Conservation (phyloP, 495 filamentous ascomycete genomes). For the Xanthoparmelia taractica region DNA sequence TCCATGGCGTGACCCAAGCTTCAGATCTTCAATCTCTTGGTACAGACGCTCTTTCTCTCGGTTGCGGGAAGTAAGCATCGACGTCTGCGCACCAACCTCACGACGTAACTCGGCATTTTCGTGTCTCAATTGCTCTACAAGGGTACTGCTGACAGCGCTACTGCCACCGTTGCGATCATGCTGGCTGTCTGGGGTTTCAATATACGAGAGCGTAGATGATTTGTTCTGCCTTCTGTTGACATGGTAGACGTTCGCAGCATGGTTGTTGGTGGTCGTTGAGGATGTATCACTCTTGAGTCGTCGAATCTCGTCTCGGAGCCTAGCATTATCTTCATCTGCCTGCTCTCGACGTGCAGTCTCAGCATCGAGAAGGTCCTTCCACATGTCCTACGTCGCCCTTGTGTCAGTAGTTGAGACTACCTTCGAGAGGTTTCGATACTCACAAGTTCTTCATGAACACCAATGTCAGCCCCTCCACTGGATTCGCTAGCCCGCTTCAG, state of each 20-base stretch:
- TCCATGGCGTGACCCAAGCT: conserved; percentile 67
- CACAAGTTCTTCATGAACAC: conserved; percentile 69
- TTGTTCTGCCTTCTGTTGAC: conserved; percentile 51
- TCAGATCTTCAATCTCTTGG: conserved; percentile 94
- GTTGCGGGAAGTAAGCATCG: conserved; percentile 94
- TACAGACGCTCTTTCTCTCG: conserved; percentile 90
- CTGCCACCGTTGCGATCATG: conserved; percentile 46
- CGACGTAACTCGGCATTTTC: conserved; percentile 89
- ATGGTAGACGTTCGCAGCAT: conserved; percentile 54
- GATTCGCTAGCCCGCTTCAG: conserved; percentile 60
- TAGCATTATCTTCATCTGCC: conserved; percentile 77
- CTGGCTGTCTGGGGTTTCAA: conserved; percentile 51
- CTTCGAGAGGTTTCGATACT: background rate
- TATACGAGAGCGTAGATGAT: conserved; percentile 54
- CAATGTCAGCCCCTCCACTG: conserved; percentile 56
- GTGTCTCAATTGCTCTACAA: conserved; percentile 74
- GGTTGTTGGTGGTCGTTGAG: conserved; percentile 34
- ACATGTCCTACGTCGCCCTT: conserved; percentile 49
- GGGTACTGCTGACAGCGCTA: conserved; percentile 54
- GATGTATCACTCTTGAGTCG: conserved; percentile 58
- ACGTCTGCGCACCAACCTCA: conserved; percentile 90
- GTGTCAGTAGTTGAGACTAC: background rate
- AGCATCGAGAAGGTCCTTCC: conserved; percentile 91
- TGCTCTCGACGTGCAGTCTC: conserved; percentile 87
- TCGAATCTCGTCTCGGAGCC: conserved; percentile 75